These are phyloP conservation scores for Aspergillus haitiensis DNA, from an alignment of 495 filamentous ascomycete genomes.

Conservation along the genomic window DNA sequence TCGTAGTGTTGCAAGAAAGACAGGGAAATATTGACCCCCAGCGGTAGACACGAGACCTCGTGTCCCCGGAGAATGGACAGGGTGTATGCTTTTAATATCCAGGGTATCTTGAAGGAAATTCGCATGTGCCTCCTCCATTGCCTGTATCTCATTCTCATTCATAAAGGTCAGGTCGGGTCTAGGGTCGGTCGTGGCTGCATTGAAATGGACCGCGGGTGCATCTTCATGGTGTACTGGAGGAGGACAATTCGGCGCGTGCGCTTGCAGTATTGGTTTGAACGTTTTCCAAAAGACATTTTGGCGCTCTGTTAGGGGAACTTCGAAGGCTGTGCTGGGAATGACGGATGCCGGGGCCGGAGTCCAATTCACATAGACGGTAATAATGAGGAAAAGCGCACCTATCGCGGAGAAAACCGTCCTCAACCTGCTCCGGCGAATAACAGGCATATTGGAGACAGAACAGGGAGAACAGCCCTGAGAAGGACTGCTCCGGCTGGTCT, in stretches of 20 bases:
- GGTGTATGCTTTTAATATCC: constrained; percentile 33
- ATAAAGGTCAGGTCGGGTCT: constrained; percentile 40
- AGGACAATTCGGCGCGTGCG: constrained; percentile 34
- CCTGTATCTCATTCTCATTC: constrained; percentile 32
- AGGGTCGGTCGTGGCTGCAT: constrained; percentile 32
- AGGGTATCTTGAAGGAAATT: constrained; percentile 42
- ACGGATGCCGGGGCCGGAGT: constrained; percentile 41
- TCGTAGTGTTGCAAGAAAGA: constrained; percentile 53
- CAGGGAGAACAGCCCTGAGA: background rate
- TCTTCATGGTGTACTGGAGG: constrained; percentile 28
- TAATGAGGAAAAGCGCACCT: constrained; percentile 35
- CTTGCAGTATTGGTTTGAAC: constrained; percentile 37
- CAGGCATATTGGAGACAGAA: constrained; percentile 23
- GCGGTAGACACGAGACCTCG: constrained; percentile 57
- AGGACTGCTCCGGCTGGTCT: background rate
- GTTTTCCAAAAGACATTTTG: constrained; percentile 45
- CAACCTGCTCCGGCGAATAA: constrained; percentile 36
- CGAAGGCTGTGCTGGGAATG: constrained; percentile 40
- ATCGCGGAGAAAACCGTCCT: constrained; percentile 34
- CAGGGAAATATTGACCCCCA: constrained; percentile 45
- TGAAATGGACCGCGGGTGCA: constrained; percentile 32
- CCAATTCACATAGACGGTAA: constrained; percentile 43
- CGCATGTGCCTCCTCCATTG: constrained; percentile 46
- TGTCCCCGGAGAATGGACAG: constrained; percentile 47
- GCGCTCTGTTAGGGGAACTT: constrained; percentile 39